Conservation (phyloP, 768 basidiomycete species). For the Auriscalpium vulgare region DNA sequence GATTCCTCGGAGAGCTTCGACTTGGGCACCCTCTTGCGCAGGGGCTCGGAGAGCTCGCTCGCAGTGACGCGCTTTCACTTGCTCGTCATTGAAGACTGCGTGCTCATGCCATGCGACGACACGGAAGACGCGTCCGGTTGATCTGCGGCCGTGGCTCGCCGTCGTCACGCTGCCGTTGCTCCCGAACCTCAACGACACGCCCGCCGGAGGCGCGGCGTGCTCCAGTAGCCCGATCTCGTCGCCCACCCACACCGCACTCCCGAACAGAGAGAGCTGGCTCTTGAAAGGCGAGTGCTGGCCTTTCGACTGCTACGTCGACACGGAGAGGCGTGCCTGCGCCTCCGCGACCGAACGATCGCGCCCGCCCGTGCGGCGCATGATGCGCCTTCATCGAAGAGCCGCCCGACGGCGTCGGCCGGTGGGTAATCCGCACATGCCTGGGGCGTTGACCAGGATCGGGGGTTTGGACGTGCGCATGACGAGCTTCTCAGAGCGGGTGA, state of each 20-base stretch:
- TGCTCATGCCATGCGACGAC: constrained; percentile 42
- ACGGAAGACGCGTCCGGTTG: constrained; percentile 69
- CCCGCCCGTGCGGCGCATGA: constrained; percentile 32
- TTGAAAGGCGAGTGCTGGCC: constrained; percentile 55
- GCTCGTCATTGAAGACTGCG: constrained; percentile 32
- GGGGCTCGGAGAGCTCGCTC: constrained; percentile 33
- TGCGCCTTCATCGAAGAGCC: constrained; percentile 68
- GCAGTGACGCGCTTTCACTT: constrained; percentile 52
- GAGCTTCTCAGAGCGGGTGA: constrained; percentile 78
- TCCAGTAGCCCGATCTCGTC: constrained; percentile 53
- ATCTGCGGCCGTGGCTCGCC: constrained; percentile 45
- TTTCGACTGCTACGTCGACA: constrained; percentile 19
- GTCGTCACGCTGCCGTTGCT: constrained; percentile 39
- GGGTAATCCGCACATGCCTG: constrained; percentile 1
- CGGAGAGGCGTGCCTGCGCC: background rate
- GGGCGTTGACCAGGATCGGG: constrained; percentile 3
- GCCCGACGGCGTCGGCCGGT: constrained; percentile 16
- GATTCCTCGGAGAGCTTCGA: constrained; percentile 93
- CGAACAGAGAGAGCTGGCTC: constrained; percentile 67
- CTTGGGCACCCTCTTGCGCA: constrained; percentile 89
- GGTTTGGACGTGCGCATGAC: constrained; percentile 80
- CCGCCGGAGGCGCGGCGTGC: constrained; percentile 20
- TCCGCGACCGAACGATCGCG: constrained; percentile 6
- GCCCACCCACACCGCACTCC: constrained; percentile 79
- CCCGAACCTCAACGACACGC: constrained; percentile 26